Base-by-base conservation (phyloP, 139 green algal genomes). In the Dunaliella primolecta region DNA sequence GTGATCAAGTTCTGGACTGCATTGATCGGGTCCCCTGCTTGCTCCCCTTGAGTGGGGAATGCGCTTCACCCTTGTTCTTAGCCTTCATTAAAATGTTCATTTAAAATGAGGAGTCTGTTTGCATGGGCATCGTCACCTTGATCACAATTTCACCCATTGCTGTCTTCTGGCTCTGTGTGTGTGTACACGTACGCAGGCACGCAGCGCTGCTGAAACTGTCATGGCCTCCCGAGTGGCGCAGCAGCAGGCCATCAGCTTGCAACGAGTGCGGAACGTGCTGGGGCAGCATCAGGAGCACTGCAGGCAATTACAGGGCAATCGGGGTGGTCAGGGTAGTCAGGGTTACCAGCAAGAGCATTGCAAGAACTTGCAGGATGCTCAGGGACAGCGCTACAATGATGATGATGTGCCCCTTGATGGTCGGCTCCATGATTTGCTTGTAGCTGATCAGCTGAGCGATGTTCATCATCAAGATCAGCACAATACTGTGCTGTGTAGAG, bases 241-340 rank as follows among this genome's bases (percentile, higher is more conserved):
- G 37, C 15, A 31, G 34, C 35, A 77, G 78, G 34, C 75, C 7
- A 36, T 46, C 29, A 72, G 38, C 76, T 32, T 76, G 71, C 64
- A 46, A 30, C 74, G 57, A 64, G 70, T 75, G 70, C 86, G 32
- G 27, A 46, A 71, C 29, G 78, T 82, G 35, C 81, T 80, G 34
- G 56, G 33, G 27, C 46, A n/a, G 31, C 23, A 20, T 1, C 3
- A 35, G 0, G 36, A 37, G 70, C 75, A 27, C n/a, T n/a, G n/a
- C n/a, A n/a, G n/a, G 23, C 32, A 37, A 32, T 11, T 3, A 38
- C n/a, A 80, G 46, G 46, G 75, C 2, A 29, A 32, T 7, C 71
- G 27, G 21, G 71, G n/a, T 2, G 21, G 30, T 32, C n/a, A 38
- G 75, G 2, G 11, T n/a, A 80, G 2, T 64, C 15, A 25, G 46